Evolutionary conservation across 768 basidiomycete genomes (phyloP).

Genomic region (Roridomyces roridus): DNA sequence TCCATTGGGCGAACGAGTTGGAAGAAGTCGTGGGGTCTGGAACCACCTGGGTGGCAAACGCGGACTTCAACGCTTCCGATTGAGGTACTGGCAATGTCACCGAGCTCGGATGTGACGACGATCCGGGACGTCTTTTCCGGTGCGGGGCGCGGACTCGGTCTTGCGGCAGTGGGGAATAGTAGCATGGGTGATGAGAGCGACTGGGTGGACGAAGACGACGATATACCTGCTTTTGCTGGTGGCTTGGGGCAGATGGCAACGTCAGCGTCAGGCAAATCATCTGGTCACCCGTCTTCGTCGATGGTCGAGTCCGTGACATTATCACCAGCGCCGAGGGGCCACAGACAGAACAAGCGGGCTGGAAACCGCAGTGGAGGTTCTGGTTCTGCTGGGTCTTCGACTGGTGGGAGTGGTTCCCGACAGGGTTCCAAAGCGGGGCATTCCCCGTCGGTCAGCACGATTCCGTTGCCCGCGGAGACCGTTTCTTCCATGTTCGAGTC

Average conservation of each 20-base stretch:
- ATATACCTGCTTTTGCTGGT: constrained; percentile 73
- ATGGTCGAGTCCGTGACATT: constrained; percentile 49
- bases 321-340: constrained; percentile 59
- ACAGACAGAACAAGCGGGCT: constrained; percentile 43
- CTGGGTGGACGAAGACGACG: constrained; percentile 90
- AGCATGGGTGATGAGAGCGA: constrained; percentile 79
- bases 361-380: constrained; percentile 34
- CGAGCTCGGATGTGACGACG: constrained; percentile 51
- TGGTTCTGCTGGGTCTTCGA: constrained; percentile 23
- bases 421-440: constrained; percentile 56
- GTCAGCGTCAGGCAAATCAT: constrained; percentile 16
- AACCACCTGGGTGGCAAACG: constrained; percentile 85
- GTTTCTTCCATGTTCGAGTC: constrained; percentile 54
- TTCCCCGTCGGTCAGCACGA: constrained; percentile 64
- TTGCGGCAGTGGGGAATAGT: constrained; percentile 26
- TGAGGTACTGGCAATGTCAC: constrained; percentile 78
- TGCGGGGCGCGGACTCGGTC: constrained; percentile 39
- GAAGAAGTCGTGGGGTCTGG: constrained; percentile 90
- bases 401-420: constrained; percentile 28
- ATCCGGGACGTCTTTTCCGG: constrained; percentile 87
- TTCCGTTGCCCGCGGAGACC: constrained; percentile 63
- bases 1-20: constrained; percentile 74
- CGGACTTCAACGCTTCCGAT: constrained; percentile 72
- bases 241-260: constrained; percentile 73
- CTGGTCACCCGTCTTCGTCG: constrained; percentile 9